Evolutionary conservation across 2,329 filamentous ascomycete species (phyloP).

Genomic region (Cladosporium austrohemisphaericum): DNA sequence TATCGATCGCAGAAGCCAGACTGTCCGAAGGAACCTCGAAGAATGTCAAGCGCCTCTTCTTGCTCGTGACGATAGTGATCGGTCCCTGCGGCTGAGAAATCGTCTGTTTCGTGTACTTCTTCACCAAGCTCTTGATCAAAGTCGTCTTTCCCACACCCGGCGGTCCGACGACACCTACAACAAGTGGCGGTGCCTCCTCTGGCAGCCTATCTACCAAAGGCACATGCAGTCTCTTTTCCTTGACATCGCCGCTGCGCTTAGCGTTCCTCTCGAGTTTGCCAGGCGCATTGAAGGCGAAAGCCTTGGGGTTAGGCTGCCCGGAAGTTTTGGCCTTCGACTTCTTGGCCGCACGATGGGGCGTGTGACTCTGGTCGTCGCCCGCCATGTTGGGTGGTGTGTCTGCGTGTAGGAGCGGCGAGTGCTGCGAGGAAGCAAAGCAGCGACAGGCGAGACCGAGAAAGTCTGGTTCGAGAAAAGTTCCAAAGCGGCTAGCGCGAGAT

Average conservation of each 20-base stretch:
- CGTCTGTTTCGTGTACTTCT: conserved; percentile 92
- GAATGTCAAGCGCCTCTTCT: conserved; percentile 90
- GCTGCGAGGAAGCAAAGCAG: neutral
- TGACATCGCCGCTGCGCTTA: conserved; percentile 72
- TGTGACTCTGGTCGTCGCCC: conserved; percentile 66
- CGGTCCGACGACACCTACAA: conserved; percentile 91
- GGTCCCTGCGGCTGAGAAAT: conserved; percentile 85
- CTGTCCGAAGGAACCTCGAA: conserved; percentile 93
- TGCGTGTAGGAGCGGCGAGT: no score
- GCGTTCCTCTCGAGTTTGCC: conserved; percentile 75
- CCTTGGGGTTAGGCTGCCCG: conserved; percentile 77
- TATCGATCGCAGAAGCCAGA: conserved; percentile 92
- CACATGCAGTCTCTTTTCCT: conserved; percentile 94
- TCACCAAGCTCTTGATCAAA: conserved; percentile 87
- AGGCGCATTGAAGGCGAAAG: conserved; percentile 79
- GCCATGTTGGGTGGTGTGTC: conserved; percentile 24
- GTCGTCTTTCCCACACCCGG: conserved; percentile 94
- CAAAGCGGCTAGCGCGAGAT: neutral
- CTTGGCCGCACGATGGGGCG: conserved; percentile 80
- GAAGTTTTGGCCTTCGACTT: conserved; percentile 55
- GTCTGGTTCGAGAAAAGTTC: conserved; percentile 12
- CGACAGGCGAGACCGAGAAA: conserved; percentile 23
- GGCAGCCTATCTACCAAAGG: conserved; percentile 93
- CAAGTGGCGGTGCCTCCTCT: conserved; percentile 87
- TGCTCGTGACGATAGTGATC: conserved; percentile 93